Evolutionary conservation across 192 early-diverging fungal genomes (phyloP).

Genomic region (Phycomyces blakesleeanus): DNA sequence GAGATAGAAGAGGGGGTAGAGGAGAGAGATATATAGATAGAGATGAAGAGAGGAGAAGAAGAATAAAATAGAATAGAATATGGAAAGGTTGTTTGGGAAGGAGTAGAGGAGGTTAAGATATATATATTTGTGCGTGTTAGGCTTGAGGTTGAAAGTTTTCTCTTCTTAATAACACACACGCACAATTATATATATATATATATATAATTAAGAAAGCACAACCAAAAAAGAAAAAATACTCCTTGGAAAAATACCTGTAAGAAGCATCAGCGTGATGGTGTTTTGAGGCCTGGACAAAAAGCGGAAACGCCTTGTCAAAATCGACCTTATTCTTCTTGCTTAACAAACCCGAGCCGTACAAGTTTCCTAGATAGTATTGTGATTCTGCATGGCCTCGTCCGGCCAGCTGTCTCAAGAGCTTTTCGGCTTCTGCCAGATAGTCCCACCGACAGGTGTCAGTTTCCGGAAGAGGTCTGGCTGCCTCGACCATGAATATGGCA

Average conservation of each 20-base stretch:
- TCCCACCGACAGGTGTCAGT: slow-evolving; percentile 46
- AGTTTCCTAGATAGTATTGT: slow-evolving; percentile 63
- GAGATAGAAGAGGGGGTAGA: neutral
- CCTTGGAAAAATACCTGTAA: slow-evolving; percentile 32
- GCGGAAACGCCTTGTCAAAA: slow-evolving; percentile 60
- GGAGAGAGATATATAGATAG: neutral
- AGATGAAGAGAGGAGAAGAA: neutral
- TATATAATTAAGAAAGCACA: too few species aligned
- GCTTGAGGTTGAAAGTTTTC: neutral
- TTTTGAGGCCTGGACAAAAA: slow-evolving; percentile 64
- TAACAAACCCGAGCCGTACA: slow-evolving; percentile 58
- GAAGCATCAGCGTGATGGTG: slow-evolving; percentile 60
- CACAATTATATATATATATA: too few species aligned
- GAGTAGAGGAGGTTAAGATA: neutral
- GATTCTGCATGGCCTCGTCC: slow-evolving; percentile 57
- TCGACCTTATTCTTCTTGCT: slow-evolving; percentile 52
- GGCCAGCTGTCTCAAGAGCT: slow-evolving; percentile 54
- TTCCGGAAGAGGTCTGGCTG: slow-evolving; percentile 36
- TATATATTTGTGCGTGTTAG: too few species aligned
- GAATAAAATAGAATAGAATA: too few species aligned
- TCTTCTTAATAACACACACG: neutral
- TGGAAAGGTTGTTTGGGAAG: too few species aligned
- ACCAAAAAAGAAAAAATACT: too few species aligned
- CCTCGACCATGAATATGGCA: slow-evolving; percentile 62
- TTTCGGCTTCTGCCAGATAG: slow-evolving; percentile 60